Evolutionary conservation across 371 early-diverging fungal species (phyloP), one percentile per base, ranked within the genome.

Genomic region (Amoeboaphelidium protococcarum): DNA sequence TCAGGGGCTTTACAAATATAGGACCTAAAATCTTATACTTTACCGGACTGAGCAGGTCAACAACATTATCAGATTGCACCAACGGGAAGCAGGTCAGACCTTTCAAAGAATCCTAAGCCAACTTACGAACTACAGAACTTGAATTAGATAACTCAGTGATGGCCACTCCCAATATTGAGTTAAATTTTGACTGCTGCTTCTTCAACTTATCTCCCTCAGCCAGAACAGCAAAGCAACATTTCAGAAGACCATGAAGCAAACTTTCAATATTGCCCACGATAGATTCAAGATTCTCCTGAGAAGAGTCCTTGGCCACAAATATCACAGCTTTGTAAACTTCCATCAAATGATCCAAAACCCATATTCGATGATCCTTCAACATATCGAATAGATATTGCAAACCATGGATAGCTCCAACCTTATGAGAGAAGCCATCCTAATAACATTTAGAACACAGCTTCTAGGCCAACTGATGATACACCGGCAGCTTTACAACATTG

Each of bases 1-100:
- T 80, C 49, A 97, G 61, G 2, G 96, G 96, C 56, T 92, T 92
- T 26, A 87, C 74, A 62, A 92, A 95, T 45, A 97, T 97, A 0
- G 92, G 90, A 1, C 65, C 66, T n/a, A 92, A 66, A 10, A 97
- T 64, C 1, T 81, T 70, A 46, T 89, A 88, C 40, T 78, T 66
- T 0, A 80, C 80, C 0, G 85, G 89, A 3, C 68, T 66, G 46
- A 97, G 61, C 1, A 97, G 59, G 19, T 80, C 82, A 0, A 89
- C 82, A 13, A 88, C 76, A 41, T 73, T 76, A 47, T 62, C 76
- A n/a, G n/a, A n/a, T n/a, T n/a, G n/a, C n/a, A n/a, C n/a, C n/a
- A n/a, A n/a, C n/a, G n/a, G n/a, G n/a, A n/a, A n/a, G n/a, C n/a
- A n/a, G n/a, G n/a, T n/a, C n/a, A n/a, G n/a, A n/a, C n/a, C n/a